Conservation (phyloP, 2,329 filamentous ascomycete species). For the Paracoccidioides lutzii region DNA sequence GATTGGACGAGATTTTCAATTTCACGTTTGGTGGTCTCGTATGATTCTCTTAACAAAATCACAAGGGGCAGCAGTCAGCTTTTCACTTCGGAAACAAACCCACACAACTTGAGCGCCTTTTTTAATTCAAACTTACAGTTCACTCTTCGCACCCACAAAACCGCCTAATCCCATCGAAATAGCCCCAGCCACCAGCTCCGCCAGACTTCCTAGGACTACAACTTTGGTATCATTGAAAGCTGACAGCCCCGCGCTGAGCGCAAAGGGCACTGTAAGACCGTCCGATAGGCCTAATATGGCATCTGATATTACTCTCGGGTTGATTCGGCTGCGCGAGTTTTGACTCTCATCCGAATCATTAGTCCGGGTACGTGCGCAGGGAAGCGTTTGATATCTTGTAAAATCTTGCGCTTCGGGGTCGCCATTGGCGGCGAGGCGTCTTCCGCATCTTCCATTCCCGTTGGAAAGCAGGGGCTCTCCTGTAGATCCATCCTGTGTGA, state of each 20-base stretch:
- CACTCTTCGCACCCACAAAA: slow-evolving; percentile 36
- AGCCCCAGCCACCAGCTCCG: slow-evolving; percentile 29
- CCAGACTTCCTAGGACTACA: slow-evolving; percentile 30
- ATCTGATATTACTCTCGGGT: slow-evolving; percentile 35
- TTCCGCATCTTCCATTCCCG: slow-evolving; percentile 13
- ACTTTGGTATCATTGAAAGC: slow-evolving; percentile 27
- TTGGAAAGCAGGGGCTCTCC: slow-evolving; percentile 22
- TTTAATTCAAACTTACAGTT: slow-evolving; percentile 30
- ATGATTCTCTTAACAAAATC: slow-evolving; percentile 27
- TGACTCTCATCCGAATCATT: not conserved
- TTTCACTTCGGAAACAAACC: not conserved
- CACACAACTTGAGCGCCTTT: not conserved
- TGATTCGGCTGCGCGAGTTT: slow-evolving; percentile 22
- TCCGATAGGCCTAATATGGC: slow-evolving; percentile 32
- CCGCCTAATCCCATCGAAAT: slow-evolving; percentile 33
- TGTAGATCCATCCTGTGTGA: slow-evolving; percentile 5
- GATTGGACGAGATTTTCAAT: slow-evolving; percentile 29
- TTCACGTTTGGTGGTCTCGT: slow-evolving; percentile 33
- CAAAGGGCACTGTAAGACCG: slow-evolving; percentile 33
- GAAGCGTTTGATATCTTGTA: slow-evolving; percentile 24
- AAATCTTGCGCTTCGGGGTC: slow-evolving; percentile 23
- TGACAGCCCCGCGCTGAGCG: slow-evolving; percentile 30
- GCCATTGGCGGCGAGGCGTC: slow-evolving; percentile 11
- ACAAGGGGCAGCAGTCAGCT: not conserved
- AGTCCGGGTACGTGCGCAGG: slow-evolving; percentile 3